These are phyloP conservation scores for Platismatia glauca DNA, from an alignment of 495 filamentous ascomycete species.

Conservation along the genomic window DNA sequence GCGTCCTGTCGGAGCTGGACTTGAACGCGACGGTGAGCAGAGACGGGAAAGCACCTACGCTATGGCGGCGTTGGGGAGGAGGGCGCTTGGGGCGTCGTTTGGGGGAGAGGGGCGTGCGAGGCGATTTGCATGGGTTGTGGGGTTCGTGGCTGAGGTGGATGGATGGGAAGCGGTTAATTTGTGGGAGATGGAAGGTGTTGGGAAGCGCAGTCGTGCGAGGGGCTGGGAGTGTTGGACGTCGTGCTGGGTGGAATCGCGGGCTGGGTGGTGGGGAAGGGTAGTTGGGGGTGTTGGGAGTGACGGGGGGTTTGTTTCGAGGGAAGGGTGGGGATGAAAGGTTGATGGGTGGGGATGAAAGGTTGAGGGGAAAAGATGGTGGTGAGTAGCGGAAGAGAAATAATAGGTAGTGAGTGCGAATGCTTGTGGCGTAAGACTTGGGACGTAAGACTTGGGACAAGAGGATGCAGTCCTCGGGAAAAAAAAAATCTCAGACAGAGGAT, in stretches of 20 bases:
- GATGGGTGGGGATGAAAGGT: neutral
- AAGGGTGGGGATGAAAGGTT: neutral
- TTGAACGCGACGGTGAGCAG: neutral
- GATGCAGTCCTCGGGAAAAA: no score
- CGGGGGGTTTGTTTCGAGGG: neutral
- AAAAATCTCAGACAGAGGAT: neutral
- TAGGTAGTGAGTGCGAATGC: neutral
- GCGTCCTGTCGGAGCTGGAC: neutral
- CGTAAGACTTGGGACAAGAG: no score
- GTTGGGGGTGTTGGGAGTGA: neutral
- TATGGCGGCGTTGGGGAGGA: neutral
- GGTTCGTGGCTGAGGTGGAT: no score
- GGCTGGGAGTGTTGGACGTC: neutral
- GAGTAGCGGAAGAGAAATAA: neutral
- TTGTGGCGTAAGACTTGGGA: neutral
- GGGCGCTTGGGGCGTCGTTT: neutral
- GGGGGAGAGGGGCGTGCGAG: neutral
- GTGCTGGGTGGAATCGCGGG: neutral
- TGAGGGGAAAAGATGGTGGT: neutral
- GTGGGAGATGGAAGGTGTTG: neutral
- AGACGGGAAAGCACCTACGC: neutral
- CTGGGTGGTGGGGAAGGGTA: neutral
- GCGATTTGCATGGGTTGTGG: no score
- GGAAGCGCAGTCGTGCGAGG: neutral
- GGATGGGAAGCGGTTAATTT: neutral